A percentile compares a stretch with the other conserved stretches of the same genome.
These are phyloP conservation scores for Cryptococcus sp. DNA, from an alignment of 1,284 basidiomycete species.

Conservation along the genomic window DNA sequence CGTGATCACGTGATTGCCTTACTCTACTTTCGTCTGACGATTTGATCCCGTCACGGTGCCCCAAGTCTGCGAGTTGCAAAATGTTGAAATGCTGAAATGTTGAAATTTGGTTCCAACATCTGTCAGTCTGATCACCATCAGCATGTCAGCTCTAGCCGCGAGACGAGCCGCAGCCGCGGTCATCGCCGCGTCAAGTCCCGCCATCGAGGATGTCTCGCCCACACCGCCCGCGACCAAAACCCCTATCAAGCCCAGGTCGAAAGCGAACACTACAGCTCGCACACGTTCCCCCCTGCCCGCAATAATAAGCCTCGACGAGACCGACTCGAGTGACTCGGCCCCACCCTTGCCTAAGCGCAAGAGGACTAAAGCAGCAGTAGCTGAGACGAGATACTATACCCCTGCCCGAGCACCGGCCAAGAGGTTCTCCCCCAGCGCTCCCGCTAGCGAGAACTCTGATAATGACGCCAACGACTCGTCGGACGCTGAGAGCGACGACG, in stretches of 20 bases:
- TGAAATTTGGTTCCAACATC: no score
- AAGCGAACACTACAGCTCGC: no score
- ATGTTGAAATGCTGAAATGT: neutral
- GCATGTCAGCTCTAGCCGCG: conserved; percentile 28
- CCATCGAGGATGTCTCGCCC: no score
- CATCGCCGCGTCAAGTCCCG: no score
- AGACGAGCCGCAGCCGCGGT: conserved; percentile 20
- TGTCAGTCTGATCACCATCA: no score
- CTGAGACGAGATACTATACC: conserved; percentile 8
- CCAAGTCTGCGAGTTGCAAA: neutral
- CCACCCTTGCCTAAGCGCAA: conserved; percentile 10
- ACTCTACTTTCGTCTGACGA: neutral
- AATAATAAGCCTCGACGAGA: no score
- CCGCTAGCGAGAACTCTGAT: conserved; percentile 15
- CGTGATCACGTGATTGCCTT: conserved; percentile 1
- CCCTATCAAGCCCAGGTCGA: no score
- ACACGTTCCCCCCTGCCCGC: no score
- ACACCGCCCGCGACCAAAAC: no score
- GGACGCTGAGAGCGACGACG: conserved; percentile 18
- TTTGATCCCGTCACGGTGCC: neutral
- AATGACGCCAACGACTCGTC: conserved; percentile 21
- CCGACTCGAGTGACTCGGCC: neutral
- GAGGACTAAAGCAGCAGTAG: conserved; percentile 5
- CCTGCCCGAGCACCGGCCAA: neutral
- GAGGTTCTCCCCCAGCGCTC: conserved; percentile 40